phyloP scores from a whole-genome alignment of 495 filamentous ascomycete genomes.

The Patellaria atrata region DNA sequence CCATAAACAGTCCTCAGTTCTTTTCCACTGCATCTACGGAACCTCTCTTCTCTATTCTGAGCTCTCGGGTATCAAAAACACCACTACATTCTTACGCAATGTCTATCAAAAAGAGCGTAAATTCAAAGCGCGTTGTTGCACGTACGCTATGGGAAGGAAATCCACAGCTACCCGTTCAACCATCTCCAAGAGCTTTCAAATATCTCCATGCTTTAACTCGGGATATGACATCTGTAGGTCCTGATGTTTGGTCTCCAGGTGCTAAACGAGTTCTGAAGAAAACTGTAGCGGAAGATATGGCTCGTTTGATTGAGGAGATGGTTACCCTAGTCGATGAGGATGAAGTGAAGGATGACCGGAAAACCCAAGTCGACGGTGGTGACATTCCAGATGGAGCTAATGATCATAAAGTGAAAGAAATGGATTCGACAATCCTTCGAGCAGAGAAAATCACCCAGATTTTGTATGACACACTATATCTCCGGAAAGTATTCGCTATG shows the following conservation, averaged over 20 bases:
- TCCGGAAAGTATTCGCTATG: conserved; percentile 27
- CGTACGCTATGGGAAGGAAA: conserved; percentile 60
- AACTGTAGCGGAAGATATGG: conserved; percentile 33
- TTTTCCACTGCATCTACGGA: too few species aligned
- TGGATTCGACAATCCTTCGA: too few species aligned
- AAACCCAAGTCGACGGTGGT: too few species aligned
- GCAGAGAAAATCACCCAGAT: conserved; percentile 51
- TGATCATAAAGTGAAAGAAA: too few species aligned
- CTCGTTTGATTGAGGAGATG: conserved; percentile 1
- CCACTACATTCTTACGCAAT: conserved; percentile 5
- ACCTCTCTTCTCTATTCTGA: conserved; percentile 17
- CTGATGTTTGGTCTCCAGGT: conserved; percentile 70
- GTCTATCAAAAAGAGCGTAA: neutral
- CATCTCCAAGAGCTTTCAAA: conserved; percentile 60
- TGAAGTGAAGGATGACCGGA: too few species aligned
- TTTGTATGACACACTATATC: conserved; percentile 62
- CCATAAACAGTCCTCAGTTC: too few species aligned
- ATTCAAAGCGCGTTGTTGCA: neutral
- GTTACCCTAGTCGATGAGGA: conserved; percentile 4
- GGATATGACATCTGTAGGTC: conserved; percentile 54
- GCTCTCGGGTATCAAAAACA: conserved; percentile 1
- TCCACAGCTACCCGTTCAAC: conserved; percentile 65
- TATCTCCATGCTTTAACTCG: conserved; percentile 51
- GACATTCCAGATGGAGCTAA: too few species aligned
- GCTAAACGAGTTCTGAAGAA: conserved; percentile 51